Conservation (phyloP, 2,329 filamentous ascomycete genomes). For the Fusarium pseudoanthophilum region DNA sequence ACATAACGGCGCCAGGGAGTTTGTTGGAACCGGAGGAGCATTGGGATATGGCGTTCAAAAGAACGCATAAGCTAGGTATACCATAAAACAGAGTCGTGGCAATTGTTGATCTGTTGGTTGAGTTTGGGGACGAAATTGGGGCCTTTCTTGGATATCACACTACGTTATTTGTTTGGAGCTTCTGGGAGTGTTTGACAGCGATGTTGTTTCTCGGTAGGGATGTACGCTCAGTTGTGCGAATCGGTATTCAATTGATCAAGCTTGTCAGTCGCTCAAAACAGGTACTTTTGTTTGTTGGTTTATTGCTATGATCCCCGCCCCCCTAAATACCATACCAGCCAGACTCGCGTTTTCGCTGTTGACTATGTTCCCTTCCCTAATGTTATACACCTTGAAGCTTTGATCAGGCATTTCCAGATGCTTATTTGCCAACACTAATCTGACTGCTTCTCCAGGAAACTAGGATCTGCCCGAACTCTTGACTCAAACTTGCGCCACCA, state of each 20-base stretch:
- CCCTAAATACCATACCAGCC: not conserved
- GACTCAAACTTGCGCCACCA: constrained; percentile 99
- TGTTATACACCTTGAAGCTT: not conserved
- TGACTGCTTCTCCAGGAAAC: constrained; percentile 79
- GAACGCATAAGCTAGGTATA: constrained; percentile 10
- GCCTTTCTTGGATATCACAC: constrained; percentile 5
- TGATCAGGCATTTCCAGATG: not conserved
- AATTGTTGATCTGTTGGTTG: not conserved
- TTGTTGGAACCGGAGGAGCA: not conserved
- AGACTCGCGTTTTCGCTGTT: not conserved
- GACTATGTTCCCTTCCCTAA: not conserved
- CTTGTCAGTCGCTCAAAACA: constrained; percentile 20
- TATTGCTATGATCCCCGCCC: not conserved
- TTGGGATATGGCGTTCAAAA: constrained; percentile 25
- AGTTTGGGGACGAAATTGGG: not conserved
- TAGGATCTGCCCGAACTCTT: constrained; percentile 84
- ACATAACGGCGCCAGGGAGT: constrained; percentile 23
- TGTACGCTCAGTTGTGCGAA: not conserved
- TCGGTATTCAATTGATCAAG: not conserved
- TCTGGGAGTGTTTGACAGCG: not conserved
- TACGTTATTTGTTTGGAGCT: not conserved
- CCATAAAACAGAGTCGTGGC: constrained; percentile 21
- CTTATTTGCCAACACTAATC: constrained; percentile 12
- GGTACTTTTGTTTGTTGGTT: not conserved
- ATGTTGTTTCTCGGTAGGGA: not conserved